Percentiles rank a stretch among this genome's conserved stretches.
These are phyloP conservation scores for Allium sativum DNA, from an alignment of 106 monocot species.

Conservation along the genomic window DNA sequence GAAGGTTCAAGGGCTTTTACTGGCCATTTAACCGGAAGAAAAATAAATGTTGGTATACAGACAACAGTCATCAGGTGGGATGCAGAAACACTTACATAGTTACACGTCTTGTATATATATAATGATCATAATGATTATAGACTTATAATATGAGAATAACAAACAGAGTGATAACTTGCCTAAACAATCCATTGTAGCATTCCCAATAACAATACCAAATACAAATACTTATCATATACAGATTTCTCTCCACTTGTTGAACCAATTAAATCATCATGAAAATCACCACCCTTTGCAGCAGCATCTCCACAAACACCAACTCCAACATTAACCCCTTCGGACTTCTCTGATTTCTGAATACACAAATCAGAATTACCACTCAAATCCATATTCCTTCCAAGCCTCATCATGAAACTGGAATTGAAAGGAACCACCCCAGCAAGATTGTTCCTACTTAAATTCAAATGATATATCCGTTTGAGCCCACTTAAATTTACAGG, in stretches of 20 bases:
- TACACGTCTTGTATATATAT: slow-evolving; percentile 1
- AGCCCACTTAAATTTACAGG: slow-evolving; percentile 39
- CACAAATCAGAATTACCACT: slow-evolving; percentile 71
- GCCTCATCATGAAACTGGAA: slow-evolving; percentile 42
- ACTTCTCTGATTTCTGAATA: slow-evolving; percentile 18
- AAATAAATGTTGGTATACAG: too few species aligned
- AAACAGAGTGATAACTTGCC: neutral
- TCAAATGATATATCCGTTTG: slow-evolving; percentile 61
- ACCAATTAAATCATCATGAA: neutral
- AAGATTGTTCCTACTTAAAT: slow-evolving; percentile 71
- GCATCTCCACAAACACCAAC: slow-evolving; percentile 31
- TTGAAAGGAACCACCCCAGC: slow-evolving; percentile 61
- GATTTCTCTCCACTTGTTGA: neutral
- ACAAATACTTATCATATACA: neutral
- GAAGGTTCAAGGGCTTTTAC: too few species aligned
- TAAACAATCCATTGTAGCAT: neutral
- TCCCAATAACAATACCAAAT: neutral
- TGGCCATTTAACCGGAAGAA: too few species aligned
- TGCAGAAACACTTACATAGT: neutral
- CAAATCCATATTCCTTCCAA: slow-evolving; percentile 80
- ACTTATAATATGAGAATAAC: neutral
- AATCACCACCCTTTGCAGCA: neutral
- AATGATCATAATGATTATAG: neutral
- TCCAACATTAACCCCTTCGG: slow-evolving; percentile 14
- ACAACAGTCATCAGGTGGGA: neutral